Percentiles rank a stretch among this genome's conserved stretches.
Conservation (phyloP, 2,329 filamentous ascomycete species). For the Metarhizium sp. region DNA sequence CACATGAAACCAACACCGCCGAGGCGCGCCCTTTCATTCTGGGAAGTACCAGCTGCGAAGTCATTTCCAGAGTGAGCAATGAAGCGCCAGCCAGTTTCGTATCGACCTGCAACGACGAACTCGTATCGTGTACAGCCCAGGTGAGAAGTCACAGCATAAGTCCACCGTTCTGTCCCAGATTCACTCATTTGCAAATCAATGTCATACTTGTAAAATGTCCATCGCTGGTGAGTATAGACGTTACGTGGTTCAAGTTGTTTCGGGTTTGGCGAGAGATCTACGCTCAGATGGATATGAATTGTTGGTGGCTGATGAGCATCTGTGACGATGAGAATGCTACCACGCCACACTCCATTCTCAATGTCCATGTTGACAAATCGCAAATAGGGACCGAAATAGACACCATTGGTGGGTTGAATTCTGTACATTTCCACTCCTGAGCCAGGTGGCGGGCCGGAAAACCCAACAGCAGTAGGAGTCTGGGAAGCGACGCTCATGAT, state of each 20-base stretch:
- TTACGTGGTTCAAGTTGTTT: constrained; percentile 72
- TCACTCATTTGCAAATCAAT: constrained; percentile 87
- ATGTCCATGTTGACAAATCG: constrained; percentile 97
- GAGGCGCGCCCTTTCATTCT: constrained; percentile 74
- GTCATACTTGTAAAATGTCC: constrained; percentile 94
- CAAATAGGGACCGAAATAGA: constrained; percentile 95
- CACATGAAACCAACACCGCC: constrained; percentile 94
- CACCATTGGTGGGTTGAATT: constrained; percentile 84
- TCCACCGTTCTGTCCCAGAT: constrained; percentile 74
- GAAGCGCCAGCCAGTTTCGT: constrained; percentile 91
- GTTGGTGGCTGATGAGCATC: constrained; percentile 89
- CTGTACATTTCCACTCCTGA: constrained; percentile 93
- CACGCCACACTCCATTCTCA: constrained; percentile 81
- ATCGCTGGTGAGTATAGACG: constrained; percentile 84
- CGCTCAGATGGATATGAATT: constrained; percentile 86
- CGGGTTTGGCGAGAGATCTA: constrained; percentile 86
- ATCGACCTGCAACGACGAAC: constrained; percentile 83
- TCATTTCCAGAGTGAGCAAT: constrained; percentile 95
- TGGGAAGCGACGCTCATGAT: constrained; percentile 72
- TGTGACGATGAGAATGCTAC: constrained; percentile 87
- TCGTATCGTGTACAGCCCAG: constrained; percentile 97
- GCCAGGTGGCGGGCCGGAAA: constrained; percentile 78
- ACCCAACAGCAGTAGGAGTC: constrained; percentile 70
- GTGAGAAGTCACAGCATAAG: constrained; percentile 94
- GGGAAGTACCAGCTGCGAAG: constrained; percentile 79